Evolutionary conservation across 257 asterid species (phyloP).

Genomic region (Solanum etuberosum): DNA sequence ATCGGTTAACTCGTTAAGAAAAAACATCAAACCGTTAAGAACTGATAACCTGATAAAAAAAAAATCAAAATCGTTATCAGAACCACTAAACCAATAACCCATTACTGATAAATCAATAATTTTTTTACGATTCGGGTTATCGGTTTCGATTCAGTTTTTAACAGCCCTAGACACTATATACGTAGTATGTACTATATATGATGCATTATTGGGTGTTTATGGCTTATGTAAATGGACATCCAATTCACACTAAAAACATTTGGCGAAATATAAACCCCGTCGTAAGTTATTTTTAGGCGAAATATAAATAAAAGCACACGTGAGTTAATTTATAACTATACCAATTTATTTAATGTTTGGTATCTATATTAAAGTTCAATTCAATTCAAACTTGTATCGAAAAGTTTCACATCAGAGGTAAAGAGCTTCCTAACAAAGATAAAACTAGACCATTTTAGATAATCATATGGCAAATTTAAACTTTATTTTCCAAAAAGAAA

Average conservation of each 20-base stretch:
- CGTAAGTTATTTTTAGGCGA: neutral
- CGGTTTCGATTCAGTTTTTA: no score
- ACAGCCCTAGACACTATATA: neutral
- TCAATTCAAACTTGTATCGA: no score
- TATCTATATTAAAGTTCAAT: no score
- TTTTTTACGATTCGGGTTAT: no score
- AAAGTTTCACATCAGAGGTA: rapidly evolving
- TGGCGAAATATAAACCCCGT: neutral
- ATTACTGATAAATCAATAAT: no score
- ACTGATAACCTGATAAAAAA: no score
- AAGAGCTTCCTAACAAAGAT: rapidly evolving
- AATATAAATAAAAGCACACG: no score
- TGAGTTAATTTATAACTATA: neutral
- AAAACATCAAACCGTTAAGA: no score
- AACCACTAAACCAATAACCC: no score
- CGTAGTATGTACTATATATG: neutral
- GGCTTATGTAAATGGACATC: neutral
- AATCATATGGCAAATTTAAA: neutral
- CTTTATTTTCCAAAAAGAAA: neutral
- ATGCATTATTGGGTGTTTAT: neutral
- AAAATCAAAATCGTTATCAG: no score
- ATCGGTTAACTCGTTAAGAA: no score
- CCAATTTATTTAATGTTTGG: no score
- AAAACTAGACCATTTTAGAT: neutral
- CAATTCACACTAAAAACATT: neutral